Evolutionary conservation across 768 basidiomycete species (phyloP), one percentile per base, ranked within the genome.

Genomic region (Amyloporia xantha): DNA sequence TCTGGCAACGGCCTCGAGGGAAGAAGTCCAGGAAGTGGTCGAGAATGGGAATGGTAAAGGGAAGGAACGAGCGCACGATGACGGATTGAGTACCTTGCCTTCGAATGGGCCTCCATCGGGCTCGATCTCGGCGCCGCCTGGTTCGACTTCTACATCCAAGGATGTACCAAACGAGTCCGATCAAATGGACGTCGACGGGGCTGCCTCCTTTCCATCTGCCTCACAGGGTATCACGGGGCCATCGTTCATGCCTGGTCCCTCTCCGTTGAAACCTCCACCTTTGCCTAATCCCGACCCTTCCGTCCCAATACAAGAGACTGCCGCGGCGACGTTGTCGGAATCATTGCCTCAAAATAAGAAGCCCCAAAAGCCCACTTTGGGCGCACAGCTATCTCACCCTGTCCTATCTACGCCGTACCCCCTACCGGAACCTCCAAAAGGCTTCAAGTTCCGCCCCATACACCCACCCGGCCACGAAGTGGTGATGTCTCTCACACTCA

Each of bases 371-470:
- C 56, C 56, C 7, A 56, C 52, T 12, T 59, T 60, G 21, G 61
- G 59, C 21, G 63, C 57, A 37, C 67, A 67, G n/a, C 66, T 68
- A 4, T 70, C 70, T 9, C 71, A 60, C 4, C 71, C 72, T 0
- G 53, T 64, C 27, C 58, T 66, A 15, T 61, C 62, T 0, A 53
- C 60, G 11, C 58, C 63, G 0, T 71, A 66, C 42, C 65, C 70
- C 5, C 71, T 87, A 2, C 91, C 91, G 0, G 64, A 69, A 19
- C 67, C 91, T 1, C 89, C 90, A 0, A 62, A 63, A 19, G 85
- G 86, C 0, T 90, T 75, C 64, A 73, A 71, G 53, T 91, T 89
- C 66, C 77, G 85, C 15, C 71, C 77, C 0, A 81, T 92, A 48
- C 70, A 89, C 12, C 59, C 71, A 2, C 68, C 78, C 5, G 83